Base-by-base conservation (phyloP, 352 stramenopile genomes). In the Phytopythium aichiense region DNA sequence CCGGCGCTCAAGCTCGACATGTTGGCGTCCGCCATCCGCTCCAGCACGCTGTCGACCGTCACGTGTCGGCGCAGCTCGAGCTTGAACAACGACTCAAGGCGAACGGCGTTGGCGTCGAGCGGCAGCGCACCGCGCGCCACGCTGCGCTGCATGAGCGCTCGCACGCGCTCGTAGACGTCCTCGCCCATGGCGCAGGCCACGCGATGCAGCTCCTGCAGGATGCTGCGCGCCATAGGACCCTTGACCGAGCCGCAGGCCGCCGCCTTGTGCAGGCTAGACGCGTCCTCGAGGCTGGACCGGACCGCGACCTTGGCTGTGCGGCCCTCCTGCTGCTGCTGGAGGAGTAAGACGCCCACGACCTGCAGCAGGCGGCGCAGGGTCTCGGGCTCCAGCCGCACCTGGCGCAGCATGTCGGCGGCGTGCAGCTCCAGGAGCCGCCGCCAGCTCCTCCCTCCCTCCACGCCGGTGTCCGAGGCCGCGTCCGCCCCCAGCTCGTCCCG, bases 41-140 rank as follows among this genome's bases (percentile, higher is more conserved):
- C 68, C 4, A 81, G 59, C 12, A 90, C 63, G 9, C 65, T 59
- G 16, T 77, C 72, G n/a, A 79, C 68, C 4, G 78, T 90, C 11
- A 90, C 68, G 25, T 90, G 76, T 0, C 79, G 66, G 3, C 78
- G 69, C 40, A 90, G 57, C 43, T 90, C 78, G 20, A 87, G 46
- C 28, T 84, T 87, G 61, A 84, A 90, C 56, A 88, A 55, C 3
- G 81, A 88, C 11, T 73, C 66, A 6, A 90, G 71, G 0, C 81
- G 76, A 28, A 88, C 66, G 4, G 65, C 45, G 43, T 88, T 84
- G 2, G 78, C 68, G 13, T 77, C 64, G 25, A 69, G 66, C 11
- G 71, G 69, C 16, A 89, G 67, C 18, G 84, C 68, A 4, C 77
- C 76, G 30, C 69, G 68, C 8, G 56, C 42, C 20, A 87, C 67